Evolutionary conservation across 305 asterid genomes (phyloP).

Genomic region (Solanum hybrid): DNA sequence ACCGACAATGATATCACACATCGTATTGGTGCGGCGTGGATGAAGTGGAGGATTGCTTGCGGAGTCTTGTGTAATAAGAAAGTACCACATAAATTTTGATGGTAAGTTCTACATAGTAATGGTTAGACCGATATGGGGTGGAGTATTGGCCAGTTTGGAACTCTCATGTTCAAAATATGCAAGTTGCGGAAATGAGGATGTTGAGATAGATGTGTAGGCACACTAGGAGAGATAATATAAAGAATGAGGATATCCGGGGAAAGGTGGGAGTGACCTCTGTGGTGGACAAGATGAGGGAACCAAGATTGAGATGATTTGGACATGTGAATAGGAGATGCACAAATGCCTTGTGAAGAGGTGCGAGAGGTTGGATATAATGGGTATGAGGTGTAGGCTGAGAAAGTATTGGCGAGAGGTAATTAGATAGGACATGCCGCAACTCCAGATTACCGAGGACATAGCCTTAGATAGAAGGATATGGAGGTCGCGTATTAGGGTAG

Average conservation of each 20-base stretch:
- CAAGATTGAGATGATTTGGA: background rate
- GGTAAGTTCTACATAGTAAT: background rate
- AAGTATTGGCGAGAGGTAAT: background rate
- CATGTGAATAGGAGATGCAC: background rate
- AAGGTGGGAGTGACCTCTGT: background rate
- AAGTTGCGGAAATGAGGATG: background rate
- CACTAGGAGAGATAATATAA: background rate
- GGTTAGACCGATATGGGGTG: background rate
- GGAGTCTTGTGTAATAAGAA: background rate
- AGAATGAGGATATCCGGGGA: background rate
- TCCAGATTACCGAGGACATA: background rate
- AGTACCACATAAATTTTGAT: background rate
- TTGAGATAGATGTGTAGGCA: background rate
- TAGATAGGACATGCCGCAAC: background rate
- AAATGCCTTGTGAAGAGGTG: background rate
- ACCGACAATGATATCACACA: background rate
- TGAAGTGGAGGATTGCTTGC: background rate
- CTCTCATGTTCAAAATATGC: background rate
- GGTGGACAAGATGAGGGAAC: background rate
- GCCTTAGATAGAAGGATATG: background rate
- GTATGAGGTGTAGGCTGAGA: background rate
- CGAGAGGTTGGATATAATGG: background rate
- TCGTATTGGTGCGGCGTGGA: background rate
- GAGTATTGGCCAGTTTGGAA: background rate
- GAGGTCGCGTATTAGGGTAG: background rate